Conservation (phyloP, 2,329 filamentous ascomycete genomes). For the Neospermospora avenae region DNA sequence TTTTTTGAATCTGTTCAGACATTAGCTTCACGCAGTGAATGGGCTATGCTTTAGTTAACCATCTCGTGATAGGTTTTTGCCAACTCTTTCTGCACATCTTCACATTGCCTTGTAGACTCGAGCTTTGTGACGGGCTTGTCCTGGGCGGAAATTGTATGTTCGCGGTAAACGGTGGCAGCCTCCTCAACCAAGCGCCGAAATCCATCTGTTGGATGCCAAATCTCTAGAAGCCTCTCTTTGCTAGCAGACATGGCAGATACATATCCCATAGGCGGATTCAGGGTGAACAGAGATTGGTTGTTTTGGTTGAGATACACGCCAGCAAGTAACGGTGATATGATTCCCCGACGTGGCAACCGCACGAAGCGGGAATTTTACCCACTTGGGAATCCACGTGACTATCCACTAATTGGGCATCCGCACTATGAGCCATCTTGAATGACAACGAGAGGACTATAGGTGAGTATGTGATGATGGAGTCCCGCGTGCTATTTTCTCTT, state of each 20-base stretch:
- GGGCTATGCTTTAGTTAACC: not conserved
- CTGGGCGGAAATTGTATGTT: not conserved
- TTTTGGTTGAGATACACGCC: not conserved
- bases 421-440: too few relatives aligned
- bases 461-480: not conserved
- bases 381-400: not conserved
- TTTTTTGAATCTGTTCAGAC: not conserved
- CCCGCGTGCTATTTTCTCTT: not conserved
- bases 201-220: not conserved
- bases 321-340: not conserved
- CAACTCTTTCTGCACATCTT: not conserved
- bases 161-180: not conserved
- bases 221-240: not conserved
- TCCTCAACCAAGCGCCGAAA: not conserved
- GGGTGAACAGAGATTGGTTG: not conserved
- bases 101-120: not conserved
- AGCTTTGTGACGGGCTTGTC: not conserved
- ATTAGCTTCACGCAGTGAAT: not conserved
- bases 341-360: not conserved
- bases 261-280: not conserved
- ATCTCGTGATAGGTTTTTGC: not conserved
- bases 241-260: not conserved
- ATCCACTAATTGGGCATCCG: too few relatives aligned
- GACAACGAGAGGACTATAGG: too few relatives aligned
- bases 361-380: not conserved